phyloP scores from a whole-genome alignment of 2,329 filamentous ascomycete genomes.

The Fusarium illudens region DNA sequence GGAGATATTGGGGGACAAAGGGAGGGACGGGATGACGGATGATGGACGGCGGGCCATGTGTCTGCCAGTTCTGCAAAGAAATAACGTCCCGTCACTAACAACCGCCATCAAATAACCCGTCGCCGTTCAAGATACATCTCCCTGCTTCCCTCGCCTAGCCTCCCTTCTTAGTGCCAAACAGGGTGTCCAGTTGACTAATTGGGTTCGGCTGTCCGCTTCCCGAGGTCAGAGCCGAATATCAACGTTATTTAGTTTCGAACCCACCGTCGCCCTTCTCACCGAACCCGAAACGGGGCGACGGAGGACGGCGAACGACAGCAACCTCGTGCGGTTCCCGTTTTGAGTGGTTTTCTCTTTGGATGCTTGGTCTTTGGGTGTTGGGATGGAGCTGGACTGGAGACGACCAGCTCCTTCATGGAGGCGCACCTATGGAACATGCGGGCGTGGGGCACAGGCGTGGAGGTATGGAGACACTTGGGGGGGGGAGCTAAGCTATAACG shows the following conservation, averaged over 20 bases:
- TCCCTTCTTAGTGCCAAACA: neutral
- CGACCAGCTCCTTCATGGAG: constrained; percentile 23
- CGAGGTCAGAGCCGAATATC: constrained; percentile 30
- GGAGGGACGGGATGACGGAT: constrained; percentile 28
- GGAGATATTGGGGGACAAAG: constrained; percentile 7
- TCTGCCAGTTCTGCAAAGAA: constrained; percentile 13
- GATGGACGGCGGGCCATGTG: constrained; percentile 23
- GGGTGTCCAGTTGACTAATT: constrained; percentile 10
- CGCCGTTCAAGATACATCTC: neutral
- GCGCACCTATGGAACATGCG: constrained; percentile 35
- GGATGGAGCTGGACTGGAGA: constrained; percentile 10
- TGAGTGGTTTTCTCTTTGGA: constrained; percentile 23
- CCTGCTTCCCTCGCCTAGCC: neutral
- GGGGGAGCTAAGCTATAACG: constrained; percentile 19
- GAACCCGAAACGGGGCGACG: constrained; percentile 12
- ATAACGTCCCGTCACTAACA: constrained; percentile 17
- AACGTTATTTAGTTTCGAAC: neutral
- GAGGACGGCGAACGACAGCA: constrained; percentile 3
- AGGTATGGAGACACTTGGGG: constrained; percentile 15
- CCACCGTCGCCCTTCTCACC: constrained; percentile 35
- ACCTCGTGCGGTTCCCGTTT: constrained; percentile 4
- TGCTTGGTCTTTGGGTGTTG: neutral
- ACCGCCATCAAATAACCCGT: constrained; percentile 13
- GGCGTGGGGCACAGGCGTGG: constrained; percentile 15
- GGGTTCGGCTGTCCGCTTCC: constrained; percentile 18